Evolutionary conservation across 2,329 filamentous ascomycete species (phyloP).

Genomic region (Aspergillus versicolor): DNA sequence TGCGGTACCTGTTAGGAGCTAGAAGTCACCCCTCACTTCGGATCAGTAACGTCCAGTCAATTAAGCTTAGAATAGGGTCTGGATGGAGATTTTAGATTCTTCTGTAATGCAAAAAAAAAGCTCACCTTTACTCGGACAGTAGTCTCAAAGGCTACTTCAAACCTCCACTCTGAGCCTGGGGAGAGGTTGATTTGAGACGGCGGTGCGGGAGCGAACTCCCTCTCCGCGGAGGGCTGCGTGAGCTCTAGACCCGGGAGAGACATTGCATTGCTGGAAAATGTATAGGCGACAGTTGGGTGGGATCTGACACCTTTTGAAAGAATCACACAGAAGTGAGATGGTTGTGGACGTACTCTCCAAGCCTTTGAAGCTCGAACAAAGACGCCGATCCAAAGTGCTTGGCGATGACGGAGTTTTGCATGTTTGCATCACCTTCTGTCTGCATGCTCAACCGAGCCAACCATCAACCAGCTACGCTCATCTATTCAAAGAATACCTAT

Average conservation of each 20-base stretch:
- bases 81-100: neutral
- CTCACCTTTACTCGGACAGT: slow-evolving; percentile 55
- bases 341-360: neutral
- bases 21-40: slow-evolving; percentile 8
- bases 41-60: slow-evolving; percentile 5
- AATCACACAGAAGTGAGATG: neutral
- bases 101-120: neutral
- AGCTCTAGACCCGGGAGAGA: slow-evolving; percentile 74
- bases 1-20: slow-evolving; percentile 77
- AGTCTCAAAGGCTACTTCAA: slow-evolving; percentile 63
- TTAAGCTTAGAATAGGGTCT: neutral
- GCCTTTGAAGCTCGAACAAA: neutral
- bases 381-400: neutral
- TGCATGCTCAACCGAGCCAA: neutral
- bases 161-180: slow-evolving; percentile 74
- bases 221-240: slow-evolving; percentile 59
- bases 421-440: slow-evolving; percentile 18
- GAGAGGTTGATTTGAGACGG: slow-evolving; percentile 55
- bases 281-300: neutral
- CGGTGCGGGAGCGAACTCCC: slow-evolving; percentile 36
- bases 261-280: slow-evolving; percentile 48
- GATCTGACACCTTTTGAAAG: neutral
- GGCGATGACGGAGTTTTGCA: slow-evolving; percentile 22
- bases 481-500: neutral
- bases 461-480: neutral